These are phyloP conservation scores for Trametes punicea DNA, from an alignment of 768 basidiomycete species.

Conservation along the genomic window DNA sequence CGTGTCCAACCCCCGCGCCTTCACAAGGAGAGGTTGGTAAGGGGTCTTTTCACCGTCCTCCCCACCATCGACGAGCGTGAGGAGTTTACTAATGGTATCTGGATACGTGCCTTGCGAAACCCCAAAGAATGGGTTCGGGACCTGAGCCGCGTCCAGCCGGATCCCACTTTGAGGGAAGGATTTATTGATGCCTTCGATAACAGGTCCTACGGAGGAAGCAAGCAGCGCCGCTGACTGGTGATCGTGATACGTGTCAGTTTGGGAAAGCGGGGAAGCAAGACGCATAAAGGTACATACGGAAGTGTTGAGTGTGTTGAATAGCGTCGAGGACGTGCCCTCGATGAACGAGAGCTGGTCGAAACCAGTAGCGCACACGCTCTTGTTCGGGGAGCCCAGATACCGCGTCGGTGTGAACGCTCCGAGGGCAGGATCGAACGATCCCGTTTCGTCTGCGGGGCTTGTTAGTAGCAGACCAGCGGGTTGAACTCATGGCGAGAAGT, in stretches of 20 bases:
- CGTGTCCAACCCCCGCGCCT: conserved; percentile 64
- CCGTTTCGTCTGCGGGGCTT: conserved; percentile 50
- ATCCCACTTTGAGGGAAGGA: conserved; percentile 6
- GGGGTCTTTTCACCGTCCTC: conserved; percentile 72
- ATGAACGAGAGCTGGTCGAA: conserved; percentile 76
- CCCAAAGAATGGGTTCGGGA: conserved; percentile 47
- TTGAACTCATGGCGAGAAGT: too few species aligned
- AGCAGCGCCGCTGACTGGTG: conserved; percentile 33
- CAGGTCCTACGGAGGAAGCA: conserved; percentile 31
- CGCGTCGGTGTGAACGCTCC: conserved; percentile 66
- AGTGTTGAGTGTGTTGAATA: conserved; percentile 53
- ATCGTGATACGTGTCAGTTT: too few species aligned
- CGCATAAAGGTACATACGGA: conserved; percentile 15
- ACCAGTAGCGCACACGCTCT: conserved; percentile 61
- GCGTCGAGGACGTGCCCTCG: conserved; percentile 69
- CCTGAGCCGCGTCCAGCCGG: conserved; percentile 16
- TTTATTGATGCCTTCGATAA: conserved; percentile 44
- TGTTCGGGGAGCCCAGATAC: conserved; percentile 62
- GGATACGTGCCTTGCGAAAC: conserved; percentile 47
- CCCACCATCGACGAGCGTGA: conserved; percentile 70
- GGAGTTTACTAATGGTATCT: conserved; percentile 48
- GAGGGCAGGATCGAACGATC: conserved; percentile 69
- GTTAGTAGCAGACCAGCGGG: background rate
- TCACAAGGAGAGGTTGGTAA: conserved; percentile 66
- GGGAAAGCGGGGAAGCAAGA: background rate